These are phyloP conservation scores for Penicillium glabrum DNA, from an alignment of 2,329 filamentous ascomycete genomes.

Conservation along the genomic window DNA sequence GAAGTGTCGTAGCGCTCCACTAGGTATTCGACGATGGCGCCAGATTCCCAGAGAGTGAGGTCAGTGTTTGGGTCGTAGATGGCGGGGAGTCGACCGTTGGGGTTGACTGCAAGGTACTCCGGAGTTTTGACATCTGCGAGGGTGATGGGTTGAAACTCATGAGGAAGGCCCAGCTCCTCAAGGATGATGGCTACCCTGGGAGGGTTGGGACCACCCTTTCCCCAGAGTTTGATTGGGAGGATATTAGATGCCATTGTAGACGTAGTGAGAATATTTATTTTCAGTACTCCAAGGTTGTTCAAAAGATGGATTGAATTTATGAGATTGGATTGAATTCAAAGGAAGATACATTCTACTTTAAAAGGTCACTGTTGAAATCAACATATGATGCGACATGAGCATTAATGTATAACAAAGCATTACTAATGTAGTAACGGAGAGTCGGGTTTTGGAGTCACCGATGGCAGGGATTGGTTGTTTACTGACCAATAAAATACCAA, in stretches of 20 bases:
- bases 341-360: background rate
- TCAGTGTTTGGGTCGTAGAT: conserved; percentile 34
- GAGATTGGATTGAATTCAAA: background rate
- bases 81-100: background rate
- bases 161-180: background rate
- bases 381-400: background rate
- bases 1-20: background rate
- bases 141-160: background rate
- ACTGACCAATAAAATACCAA: background rate
- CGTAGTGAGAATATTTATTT: background rate
- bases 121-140: background rate
- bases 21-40: conserved; percentile 34
- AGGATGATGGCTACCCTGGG: background rate
- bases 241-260: background rate
- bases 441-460: background rate
- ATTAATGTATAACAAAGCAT: background rate
- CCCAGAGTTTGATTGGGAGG: background rate
- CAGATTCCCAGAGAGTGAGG: conserved; percentile 46
- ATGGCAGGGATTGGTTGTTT: background rate
- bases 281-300: too few species aligned
- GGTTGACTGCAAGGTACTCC: background rate
- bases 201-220: background rate
- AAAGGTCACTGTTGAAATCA: background rate
- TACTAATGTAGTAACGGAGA: background rate
- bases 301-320: too few species aligned